Evolutionary conservation across 306 rosid species (phyloP).

Genomic region (Vicia sativa): DNA sequence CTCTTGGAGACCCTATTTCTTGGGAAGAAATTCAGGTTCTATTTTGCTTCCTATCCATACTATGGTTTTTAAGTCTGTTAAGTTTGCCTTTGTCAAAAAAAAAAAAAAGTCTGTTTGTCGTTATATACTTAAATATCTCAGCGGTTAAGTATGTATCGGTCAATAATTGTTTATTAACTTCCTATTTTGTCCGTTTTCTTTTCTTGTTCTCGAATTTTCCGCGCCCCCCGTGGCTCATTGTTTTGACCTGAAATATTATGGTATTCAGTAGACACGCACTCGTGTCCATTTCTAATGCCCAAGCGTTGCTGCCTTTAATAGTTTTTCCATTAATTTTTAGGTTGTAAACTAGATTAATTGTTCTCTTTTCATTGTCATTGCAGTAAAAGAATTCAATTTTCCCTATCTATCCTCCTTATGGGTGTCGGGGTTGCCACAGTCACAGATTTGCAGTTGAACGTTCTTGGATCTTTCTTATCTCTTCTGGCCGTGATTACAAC

Average conservation of each 20-base stretch:
- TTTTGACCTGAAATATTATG: slow-evolving; percentile 25
- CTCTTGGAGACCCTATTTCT: slow-evolving; percentile 93
- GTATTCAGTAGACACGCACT: neutral
- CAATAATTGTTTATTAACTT: slow-evolving; percentile 5
- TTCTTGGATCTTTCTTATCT: slow-evolving; percentile 80
- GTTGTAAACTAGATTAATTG: slow-evolving; percentile 32
- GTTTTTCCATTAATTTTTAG: slow-evolving; percentile 26
- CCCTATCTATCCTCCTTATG: slow-evolving; percentile 73
- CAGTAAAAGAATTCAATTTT: slow-evolving; percentile 84
- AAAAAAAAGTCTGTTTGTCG: too few relatives aligned
- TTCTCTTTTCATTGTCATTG: slow-evolving; percentile 43
- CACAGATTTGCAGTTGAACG: slow-evolving; percentile 92
- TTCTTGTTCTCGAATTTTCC: neutral
- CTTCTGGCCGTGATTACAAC: slow-evolving; percentile 88
- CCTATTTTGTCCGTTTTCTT: neutral
- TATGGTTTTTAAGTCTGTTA: too few relatives aligned
- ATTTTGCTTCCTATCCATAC: slow-evolving; percentile 30
- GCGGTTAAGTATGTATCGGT: too few relatives aligned
- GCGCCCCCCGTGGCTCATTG: neutral
- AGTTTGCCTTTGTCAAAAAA: too few relatives aligned
- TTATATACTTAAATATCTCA: too few relatives aligned
- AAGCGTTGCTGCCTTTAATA: slow-evolving; percentile 12
- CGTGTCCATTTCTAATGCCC: slow-evolving; percentile 7
- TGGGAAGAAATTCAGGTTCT: slow-evolving; percentile 87
- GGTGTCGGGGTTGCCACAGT: slow-evolving; percentile 98